Evolutionary conservation across 2,329 filamentous ascomycete species (phyloP), one percentile per base, ranked within the genome.

Genomic region (Ophiosphaerella korrae): DNA sequence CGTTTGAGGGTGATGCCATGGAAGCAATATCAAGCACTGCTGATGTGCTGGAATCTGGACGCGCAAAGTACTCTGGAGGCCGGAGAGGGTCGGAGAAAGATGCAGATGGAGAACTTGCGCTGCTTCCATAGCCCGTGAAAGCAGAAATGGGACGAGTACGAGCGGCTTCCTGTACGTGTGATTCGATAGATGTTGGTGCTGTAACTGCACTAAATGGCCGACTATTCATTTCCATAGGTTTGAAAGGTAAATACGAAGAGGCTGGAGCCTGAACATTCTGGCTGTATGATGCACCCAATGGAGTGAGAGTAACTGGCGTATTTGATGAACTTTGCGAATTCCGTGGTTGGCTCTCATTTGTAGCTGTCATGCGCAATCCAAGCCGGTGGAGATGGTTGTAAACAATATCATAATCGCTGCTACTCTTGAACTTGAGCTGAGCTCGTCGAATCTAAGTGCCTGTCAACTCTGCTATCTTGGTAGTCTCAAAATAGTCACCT

Each of bases 351-450:
- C 14, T 61, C 41, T 46, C 44, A 4, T 44, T 46, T 3, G 58
- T 48, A 3, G 53, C 40, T 23, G 47, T 66, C 60, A 71, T 72
- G 39, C 33, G 67, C 42, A 70, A 73, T 50, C 72, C 73, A 12
- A 73, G 59, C 14, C 55, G 51, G 21, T 60, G 46, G 48, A 78
- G 58, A 64, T 70, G 57, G 45, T 61, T 58, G 50, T 70, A 57
- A 49, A 60, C 64, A 52, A 50, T 55, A 49, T 70, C 70, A 39
- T 67, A 79, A 45, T 78, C 76, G 23, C 59, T 43, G 8, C 70
- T 60, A 5, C 67, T 72, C 13, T 52, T 59, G 52, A 80, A 79
- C 45, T 70, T 77, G 18, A 80, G 52, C 53, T 81, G 78, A 34
- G 78, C 64, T 38, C 77, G 72, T 34, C 75, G 71, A 26, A 76